Conservation (phyloP, 73 alveolate species). For the Stentor roeselii region DNA sequence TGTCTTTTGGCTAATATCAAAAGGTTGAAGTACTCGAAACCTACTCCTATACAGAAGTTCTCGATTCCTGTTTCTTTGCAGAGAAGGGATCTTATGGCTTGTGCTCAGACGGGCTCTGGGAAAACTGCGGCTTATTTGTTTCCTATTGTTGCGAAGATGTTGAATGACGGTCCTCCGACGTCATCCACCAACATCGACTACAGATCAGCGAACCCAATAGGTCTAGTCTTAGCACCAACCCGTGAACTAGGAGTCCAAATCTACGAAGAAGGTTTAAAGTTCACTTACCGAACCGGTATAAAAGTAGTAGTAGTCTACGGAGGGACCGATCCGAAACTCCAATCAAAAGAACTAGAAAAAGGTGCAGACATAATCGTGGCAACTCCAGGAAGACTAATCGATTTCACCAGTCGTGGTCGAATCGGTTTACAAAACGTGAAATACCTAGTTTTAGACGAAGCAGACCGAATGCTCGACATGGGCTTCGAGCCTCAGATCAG, state of each 20-base stretch:
- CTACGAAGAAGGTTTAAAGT: conserved; percentile 20
- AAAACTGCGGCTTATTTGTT: conserved; percentile 62
- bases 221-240: conserved; percentile 86
- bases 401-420: conserved; percentile 59
- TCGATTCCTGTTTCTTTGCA: conserved; percentile 6
- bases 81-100: conserved; percentile 56
- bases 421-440: conserved; percentile 48
- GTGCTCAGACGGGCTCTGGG: conserved; percentile 72
- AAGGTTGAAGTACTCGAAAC: conserved; percentile 15
- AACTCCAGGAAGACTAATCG: conserved; percentile 82
- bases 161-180: conserved; percentile 63
- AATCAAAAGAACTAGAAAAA: conserved; percentile 51
- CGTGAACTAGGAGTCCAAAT: conserved; percentile 68
- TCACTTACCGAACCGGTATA: conserved; percentile 31
- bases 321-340: conserved; percentile 50
- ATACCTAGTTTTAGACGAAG: conserved; percentile 74
- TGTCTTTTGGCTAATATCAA: not conserved
- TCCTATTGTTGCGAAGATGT: conserved; percentile 54
- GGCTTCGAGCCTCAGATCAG: conserved; percentile 74
- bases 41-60: conserved; percentile 19
- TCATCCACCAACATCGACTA: not conserved
- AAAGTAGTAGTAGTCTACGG: conserved; percentile 42
- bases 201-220: conserved; percentile 74
- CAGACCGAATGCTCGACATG: conserved; percentile 85
- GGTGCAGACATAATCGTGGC: conserved; percentile 73